Base-by-base conservation (phyloP, 805 yeast genomes). In the Barnettozyma botsteinii region DNA sequence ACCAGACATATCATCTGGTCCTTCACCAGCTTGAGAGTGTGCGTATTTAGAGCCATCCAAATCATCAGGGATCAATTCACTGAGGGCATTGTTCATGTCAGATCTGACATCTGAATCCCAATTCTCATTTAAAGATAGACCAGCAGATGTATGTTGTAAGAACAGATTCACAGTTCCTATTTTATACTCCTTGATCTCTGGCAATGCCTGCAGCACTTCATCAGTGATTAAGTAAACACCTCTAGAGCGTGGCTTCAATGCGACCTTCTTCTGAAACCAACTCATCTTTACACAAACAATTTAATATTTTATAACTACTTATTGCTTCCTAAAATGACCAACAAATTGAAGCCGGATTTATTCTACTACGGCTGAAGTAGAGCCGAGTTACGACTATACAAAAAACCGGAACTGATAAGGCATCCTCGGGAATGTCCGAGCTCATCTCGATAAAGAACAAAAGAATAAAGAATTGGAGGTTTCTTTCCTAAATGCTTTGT, bases 1-100 rank as follows among this genome's bases (percentile, higher is more conserved):
- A 1, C 89, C 84, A 2, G 91, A 85, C 88, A 84, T 81, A 56
- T 85, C 94, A 56, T 85, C 94, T 4, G 84, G 71, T 1, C 86
- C 94, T 59, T 85, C 94, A 40, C 81, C 91, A 12, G 72, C 75
- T 6, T 42, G 41, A 2, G 52, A 46, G 33, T 56, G 60, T 25
- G 37, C 35, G 37, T 54, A 56, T 26, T 49, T 45, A 13, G 49
- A 44, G 2, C 56, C 57, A 30, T 51, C 46, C 11, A 48, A 50
- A 43, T 71, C 72, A 52, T 84, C 91, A 0, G 94, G 94, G 3
- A 75, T 85, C 42, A 84, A 64, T 37, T 74, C 63, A 51, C 78
- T 81, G 49, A 85, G 60, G 1, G 83, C 74, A 19, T 71, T 68
- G 9, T 71, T 68, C 85, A 85, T 71, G 53, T 85, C 94, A 1